Evolutionary conservation across 331 rosid genomes (phyloP), one percentile per base, ranked within the genome.

Genomic region (Ulmus americana): DNA sequence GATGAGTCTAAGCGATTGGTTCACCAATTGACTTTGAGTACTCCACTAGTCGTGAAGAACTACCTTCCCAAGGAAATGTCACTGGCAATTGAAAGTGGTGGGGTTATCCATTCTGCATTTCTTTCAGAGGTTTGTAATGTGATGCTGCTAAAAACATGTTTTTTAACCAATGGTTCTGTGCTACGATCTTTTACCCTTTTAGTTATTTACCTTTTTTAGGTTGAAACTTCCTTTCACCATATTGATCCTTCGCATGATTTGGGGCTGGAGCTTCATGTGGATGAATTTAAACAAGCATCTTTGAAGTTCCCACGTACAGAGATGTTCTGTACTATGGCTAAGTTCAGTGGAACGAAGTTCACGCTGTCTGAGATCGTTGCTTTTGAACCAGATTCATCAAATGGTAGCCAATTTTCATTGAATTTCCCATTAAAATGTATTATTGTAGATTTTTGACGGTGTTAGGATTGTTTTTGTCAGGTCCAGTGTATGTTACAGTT

Each of bases 201-300:
- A 38, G 41, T 49, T 14, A 39, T 52, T 40, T 38, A 58, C 66
- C 54, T 64, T 70, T 52, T 75, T 39, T 38, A 92, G 98, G 95
- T 85, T 64, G 88, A 74, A 77, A 83, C 89, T 72, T 75, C 76
- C 71, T 80, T 92, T 72, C 89, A 88, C 80, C 83, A 86, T 71
- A 73, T 92, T 77, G 98, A 92, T 75, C 89, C 98, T 68, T 92
- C 88, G 10, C 96, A 92, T 83, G 95, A 92, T 60, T 85, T 92
- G 5, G 87, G 76, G 62, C 59, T 92, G 73, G 86, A 86, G 80
- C 78, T 92, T 74, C 74, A 61, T 76, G 71, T 92, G 70, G 81
- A 76, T 63, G 95, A 95, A 71, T 88, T 76, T 64, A 85, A 81
- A 64, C 75, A 81, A 52, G 69, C 86, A 20, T 70, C 69, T 74